Evolutionary conservation across 2,329 filamentous ascomycete genomes (phyloP), one percentile per base, ranked within the genome.

Genomic region (Ophiostoma populinum): DNA sequence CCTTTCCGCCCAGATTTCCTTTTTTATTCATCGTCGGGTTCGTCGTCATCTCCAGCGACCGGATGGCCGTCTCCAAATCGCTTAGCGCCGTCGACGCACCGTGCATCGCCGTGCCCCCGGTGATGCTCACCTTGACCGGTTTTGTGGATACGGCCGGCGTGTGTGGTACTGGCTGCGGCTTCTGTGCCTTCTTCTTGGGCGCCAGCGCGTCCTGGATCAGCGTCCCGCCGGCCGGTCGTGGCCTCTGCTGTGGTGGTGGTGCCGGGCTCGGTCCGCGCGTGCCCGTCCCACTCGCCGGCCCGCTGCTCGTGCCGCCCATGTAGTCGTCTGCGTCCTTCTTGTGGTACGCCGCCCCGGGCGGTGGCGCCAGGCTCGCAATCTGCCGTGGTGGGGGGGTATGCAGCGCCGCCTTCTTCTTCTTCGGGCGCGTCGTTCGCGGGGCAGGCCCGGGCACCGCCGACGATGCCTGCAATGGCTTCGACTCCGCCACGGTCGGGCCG

Each of bases 31-130:
- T 56, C 0, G 74, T 70, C 0, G 85, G 83, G 49, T 94, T 94
- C 2, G 86, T 94, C 35, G 80, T 80, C n/a, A 93, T 69, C 52
- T 98, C 90, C 6, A 98, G 69, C 2, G 77, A 68, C 17, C 85
- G 76, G 45, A 98, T 95, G 5, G 87, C 86, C 1, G 83, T 75
- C 45, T 80, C 75, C 2, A 80, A 57, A 47, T 79, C 75, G 12
- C 70, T 70, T 13, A 90, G 61, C 1, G 76, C 73, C 2, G 76
- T 77, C 0, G 80, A 83, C 24, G 78, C 72, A 12, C 83, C 81
- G 37, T 83, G 76, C 80, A 90, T 90, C 2, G 80, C 73, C 8
- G 70, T 75, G 10, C 82, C 82, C 27, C 83, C 82, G 1, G 79
- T 63, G 37, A 90, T 75, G 43, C 70, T 71, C 37, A 82, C 55